These are phyloP conservation scores for Venturia carpophila DNA, from an alignment of 2,329 filamentous ascomycete genomes.

Conservation along the genomic window DNA sequence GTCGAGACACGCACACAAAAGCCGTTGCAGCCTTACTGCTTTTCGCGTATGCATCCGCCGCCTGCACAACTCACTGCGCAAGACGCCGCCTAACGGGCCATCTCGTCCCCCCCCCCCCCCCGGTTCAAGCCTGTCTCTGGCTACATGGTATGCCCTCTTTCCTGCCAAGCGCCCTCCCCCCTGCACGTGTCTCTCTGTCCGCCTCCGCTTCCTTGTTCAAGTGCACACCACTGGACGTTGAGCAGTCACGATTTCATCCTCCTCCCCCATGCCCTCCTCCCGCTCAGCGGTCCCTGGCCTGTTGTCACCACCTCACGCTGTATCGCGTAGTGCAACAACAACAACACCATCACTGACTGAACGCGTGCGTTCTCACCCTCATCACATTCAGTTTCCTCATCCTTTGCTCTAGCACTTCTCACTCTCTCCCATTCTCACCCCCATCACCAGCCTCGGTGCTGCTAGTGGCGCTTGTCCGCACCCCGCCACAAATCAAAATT, in stretches of 20 bases:
- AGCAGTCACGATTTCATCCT: constrained; percentile 9
- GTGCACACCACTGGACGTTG: not conserved
- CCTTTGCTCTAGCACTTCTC: not conserved
- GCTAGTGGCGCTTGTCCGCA: not conserved
- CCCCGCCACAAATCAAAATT: not conserved
- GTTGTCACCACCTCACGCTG: not conserved
- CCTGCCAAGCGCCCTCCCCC: constrained; percentile 25
- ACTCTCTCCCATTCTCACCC: not conserved
- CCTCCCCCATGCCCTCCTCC: constrained; percentile 12
- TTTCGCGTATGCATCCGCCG: constrained; percentile 29
- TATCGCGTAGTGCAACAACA: constrained; percentile 1
- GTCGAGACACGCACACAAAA: constrained; percentile 9
- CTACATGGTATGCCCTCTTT: constrained; percentile 38
- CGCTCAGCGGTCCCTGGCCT: constrained; percentile 16
- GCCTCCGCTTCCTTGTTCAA: constrained; percentile 16
- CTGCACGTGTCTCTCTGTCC: constrained; percentile 23
- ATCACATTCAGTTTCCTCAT: not conserved
- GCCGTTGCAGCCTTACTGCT: constrained; percentile 20
- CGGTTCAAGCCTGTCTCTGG: constrained; percentile 29
- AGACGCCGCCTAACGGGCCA: constrained; percentile 27
- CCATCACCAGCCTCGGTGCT: not conserved
- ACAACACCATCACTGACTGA: not conserved
- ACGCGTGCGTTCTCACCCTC: not conserved
- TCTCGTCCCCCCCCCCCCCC: constrained; percentile 29
- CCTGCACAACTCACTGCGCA: constrained; percentile 30